Conservation (phyloP, 2,329 filamentous ascomycete genomes). For the Hypoxylon sp. region DNA sequence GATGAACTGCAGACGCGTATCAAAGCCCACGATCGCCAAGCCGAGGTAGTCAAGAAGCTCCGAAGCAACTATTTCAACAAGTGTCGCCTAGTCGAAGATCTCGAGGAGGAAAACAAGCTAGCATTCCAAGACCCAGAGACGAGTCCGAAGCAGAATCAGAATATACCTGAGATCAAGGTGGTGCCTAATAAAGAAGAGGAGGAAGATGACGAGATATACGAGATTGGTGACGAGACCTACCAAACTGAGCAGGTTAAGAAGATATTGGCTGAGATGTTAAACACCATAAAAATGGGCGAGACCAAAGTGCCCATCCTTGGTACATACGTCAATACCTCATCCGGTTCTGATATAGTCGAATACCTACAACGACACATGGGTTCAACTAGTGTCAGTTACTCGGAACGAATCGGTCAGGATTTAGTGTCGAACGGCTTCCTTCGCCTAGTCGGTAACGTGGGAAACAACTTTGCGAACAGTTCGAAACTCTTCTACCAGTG, state of each 20-base stretch:
- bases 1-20: slow-evolving; percentile 92
- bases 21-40: slow-evolving; percentile 93
- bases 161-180: slow-evolving; percentile 89
- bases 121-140: slow-evolving; percentile 89
- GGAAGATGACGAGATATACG: slow-evolving; percentile 82
- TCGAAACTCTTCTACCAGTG: slow-evolving; percentile 98
- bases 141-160: slow-evolving; percentile 70
- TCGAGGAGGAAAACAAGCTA: slow-evolving; percentile 98
- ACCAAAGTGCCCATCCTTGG: slow-evolving; percentile 96
- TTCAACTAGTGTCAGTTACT: slow-evolving; percentile 86
- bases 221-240: slow-evolving; percentile 92
- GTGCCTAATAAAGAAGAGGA: slow-evolving; percentile 74
- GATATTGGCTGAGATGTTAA: slow-evolving; percentile 86
- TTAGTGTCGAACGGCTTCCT: slow-evolving; percentile 88
- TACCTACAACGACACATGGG: slow-evolving; percentile 92
- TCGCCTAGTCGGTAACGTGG: slow-evolving; percentile 92
- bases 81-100: slow-evolving; percentile 92
- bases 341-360: slow-evolving; percentile 92
- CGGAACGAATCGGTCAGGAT: slow-evolving; percentile 95
- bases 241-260: slow-evolving; percentile 89
- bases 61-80: slow-evolving; percentile 99
- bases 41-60: slow-evolving; percentile 90
- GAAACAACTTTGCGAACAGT: slow-evolving; percentile 96
- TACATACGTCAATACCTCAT: slow-evolving; percentile 92
- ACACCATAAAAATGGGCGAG: slow-evolving; percentile 87